phyloP scores from a whole-genome alignment of 1,284 basidiomycete species.

The Fistulina hepatica region DNA sequence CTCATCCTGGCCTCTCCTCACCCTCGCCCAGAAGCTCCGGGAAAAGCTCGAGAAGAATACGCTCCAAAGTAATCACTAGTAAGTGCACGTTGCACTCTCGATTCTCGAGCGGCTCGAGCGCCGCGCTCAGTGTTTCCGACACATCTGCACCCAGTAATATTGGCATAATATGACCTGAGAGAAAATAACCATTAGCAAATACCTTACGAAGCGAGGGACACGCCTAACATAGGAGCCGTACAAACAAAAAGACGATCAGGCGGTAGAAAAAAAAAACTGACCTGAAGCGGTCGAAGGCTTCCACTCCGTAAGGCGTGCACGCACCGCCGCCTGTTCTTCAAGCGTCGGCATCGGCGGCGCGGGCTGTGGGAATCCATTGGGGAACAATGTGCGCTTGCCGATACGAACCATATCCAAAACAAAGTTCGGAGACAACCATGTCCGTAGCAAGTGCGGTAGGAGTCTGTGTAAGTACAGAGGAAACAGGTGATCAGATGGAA shows the following conservation, averaged over 20 bases:
- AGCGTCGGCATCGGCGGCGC: slow-evolving; percentile 53
- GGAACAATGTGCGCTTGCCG: slow-evolving; percentile 60
- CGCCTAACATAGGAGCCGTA: too few relatives aligned
- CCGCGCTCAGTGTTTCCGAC: slow-evolving; percentile 32
- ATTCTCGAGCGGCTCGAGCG: slow-evolving; percentile 48
- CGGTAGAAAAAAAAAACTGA: slow-evolving; percentile 1
- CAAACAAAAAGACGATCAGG: too few relatives aligned
- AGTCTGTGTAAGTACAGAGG: slow-evolving; percentile 29
- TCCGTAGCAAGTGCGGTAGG: slow-evolving; percentile 48
- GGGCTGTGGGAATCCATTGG: slow-evolving; percentile 68
- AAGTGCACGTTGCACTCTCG: slow-evolving; percentile 58
- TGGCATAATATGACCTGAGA: slow-evolving; percentile 29
- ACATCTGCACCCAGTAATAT: slow-evolving; percentile 40
- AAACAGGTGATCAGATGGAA: slow-evolving; percentile 4
- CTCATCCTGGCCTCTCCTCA: too few relatives aligned
- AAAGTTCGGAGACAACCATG: slow-evolving; percentile 42
- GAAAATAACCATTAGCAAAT: too few relatives aligned
- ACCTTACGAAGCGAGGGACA: too few relatives aligned
- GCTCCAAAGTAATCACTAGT: slow-evolving; percentile 51
- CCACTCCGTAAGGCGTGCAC: slow-evolving; percentile 23
- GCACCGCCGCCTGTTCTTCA: slow-evolving; percentile 55
- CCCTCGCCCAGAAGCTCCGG: slow-evolving; percentile 43
- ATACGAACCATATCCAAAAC: slow-evolving; percentile 37
- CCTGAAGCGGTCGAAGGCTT: not conserved
- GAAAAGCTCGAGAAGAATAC: slow-evolving; percentile 48